Conservation (phyloP, 345 rosid species). For the Raphanus sativus region DNA sequence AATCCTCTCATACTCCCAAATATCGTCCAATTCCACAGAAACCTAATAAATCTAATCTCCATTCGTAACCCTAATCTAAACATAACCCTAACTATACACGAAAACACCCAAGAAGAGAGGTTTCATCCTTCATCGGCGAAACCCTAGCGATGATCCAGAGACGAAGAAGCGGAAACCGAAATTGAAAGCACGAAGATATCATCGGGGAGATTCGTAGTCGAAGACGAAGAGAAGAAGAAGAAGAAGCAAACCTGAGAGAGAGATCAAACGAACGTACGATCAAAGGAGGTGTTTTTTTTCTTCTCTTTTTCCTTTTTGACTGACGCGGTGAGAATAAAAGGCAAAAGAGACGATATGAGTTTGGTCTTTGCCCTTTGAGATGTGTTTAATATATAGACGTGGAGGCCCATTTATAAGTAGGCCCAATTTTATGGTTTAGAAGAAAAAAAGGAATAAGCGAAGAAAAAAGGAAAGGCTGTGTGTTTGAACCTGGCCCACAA, state of each 20-base stretch:
- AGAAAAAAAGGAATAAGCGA: too few relatives aligned
- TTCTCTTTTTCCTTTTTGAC: too few relatives aligned
- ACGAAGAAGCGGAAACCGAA: slow-evolving; percentile 1
- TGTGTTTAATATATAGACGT: too few relatives aligned
- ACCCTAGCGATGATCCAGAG: slow-evolving; percentile 20
- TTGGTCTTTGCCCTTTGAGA: too few relatives aligned
- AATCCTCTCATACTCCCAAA: neutral
- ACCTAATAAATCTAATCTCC: neutral
- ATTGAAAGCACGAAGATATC: slow-evolving; percentile 18
- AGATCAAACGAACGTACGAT: too few relatives aligned
- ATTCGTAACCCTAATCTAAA: slow-evolving; percentile 6
- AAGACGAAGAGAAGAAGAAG: slow-evolving; percentile 31
- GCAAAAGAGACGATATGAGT: too few relatives aligned
- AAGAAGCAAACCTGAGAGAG: slow-evolving; percentile 36
- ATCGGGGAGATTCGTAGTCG: slow-evolving; percentile 23
- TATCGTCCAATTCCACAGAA: slow-evolving; percentile 9
- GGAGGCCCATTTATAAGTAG: too few relatives aligned
- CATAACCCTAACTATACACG: neutral
- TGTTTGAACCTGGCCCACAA: too few relatives aligned
- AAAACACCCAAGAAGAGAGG: neutral
- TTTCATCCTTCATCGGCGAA: neutral
- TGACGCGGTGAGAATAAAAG: too few relatives aligned
- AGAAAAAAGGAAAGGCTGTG: too few relatives aligned
- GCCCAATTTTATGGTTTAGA: too few relatives aligned
- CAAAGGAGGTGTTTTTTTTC: too few relatives aligned